A percentile compares a stretch with the other conserved stretches of the same genome.
Conservation (phyloP, 495 filamentous ascomycete genomes). For the Neurospora sp. region DNA sequence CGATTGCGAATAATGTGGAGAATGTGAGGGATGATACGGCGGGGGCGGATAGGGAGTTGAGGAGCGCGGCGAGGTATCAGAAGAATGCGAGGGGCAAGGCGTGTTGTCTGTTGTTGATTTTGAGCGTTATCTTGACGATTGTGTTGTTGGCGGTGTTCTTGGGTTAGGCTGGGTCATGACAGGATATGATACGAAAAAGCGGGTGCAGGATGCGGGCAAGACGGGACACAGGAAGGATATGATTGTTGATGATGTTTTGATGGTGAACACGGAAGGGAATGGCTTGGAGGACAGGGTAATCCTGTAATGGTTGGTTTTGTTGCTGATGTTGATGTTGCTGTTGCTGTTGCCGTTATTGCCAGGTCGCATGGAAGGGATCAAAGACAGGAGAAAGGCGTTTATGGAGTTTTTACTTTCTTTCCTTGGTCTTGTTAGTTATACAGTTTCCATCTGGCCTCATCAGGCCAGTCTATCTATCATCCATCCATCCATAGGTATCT, state of each 20-base stretch:
- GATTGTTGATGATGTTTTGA: not conserved
- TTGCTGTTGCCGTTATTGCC: not conserved
- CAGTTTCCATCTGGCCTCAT: not conserved
- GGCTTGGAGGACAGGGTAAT: not conserved
- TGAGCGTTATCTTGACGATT: conserved; percentile 79
- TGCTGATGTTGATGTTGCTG: not conserved
- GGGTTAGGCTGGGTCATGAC: conserved; percentile 32
- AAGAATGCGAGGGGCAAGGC: conserved; percentile 86
- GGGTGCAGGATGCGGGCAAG: not conserved
- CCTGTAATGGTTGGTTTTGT: conserved; percentile 1
- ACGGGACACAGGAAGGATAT: not conserved
- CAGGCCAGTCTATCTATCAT: not conserved
- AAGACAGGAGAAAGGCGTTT: conserved; percentile 6
- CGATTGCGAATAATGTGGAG: conserved; percentile 80
- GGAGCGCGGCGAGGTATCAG: conserved; percentile 78
- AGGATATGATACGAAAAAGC: not conserved
- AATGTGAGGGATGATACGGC: conserved; percentile 67
- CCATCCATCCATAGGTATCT: not conserved
- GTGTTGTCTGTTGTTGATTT: conserved; percentile 83
- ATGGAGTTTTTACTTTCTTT: conserved; percentile 6
- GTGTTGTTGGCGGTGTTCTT: conserved; percentile 76
- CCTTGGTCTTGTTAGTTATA: not conserved
- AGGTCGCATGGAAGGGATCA: not conserved
- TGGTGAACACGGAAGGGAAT: not conserved
- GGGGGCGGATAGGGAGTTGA: conserved; percentile 76